Conservation (phyloP, 1,284 basidiomycete species). For the Ganoderma boninense region DNA sequence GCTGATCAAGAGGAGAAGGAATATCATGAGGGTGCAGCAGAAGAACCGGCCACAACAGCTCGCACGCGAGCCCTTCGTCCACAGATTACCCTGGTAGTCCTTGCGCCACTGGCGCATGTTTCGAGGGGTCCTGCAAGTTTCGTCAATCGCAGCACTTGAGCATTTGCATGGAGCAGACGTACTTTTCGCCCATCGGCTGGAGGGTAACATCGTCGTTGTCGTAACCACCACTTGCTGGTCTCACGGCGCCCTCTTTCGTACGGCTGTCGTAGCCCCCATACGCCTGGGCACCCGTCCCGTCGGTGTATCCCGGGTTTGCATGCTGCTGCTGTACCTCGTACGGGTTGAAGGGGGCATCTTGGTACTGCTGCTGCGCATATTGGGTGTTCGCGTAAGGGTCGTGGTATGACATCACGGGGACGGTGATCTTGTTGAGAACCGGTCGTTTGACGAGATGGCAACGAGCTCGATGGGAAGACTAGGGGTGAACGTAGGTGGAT, state of each 20-base stretch:
- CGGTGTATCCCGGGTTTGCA: constrained; percentile 52
- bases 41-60: constrained; percentile 71
- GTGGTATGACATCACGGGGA: constrained; percentile 50
- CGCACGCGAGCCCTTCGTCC: constrained; percentile 66
- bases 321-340: constrained; percentile 57
- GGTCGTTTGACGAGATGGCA: background rate
- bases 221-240: constrained; percentile 28
- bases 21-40: constrained; percentile 75
- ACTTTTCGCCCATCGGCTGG: constrained; percentile 28
- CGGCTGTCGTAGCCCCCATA: constrained; percentile 42
- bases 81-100: constrained; percentile 65
- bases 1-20: constrained; percentile 70
- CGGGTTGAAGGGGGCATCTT: constrained; percentile 54
- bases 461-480: background rate
- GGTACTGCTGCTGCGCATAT: constrained; percentile 48
- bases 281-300: constrained; percentile 31
- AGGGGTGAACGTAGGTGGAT: background rate
- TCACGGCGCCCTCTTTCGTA: constrained; percentile 35
- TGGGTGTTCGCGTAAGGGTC: constrained; percentile 55
- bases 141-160: background rate
- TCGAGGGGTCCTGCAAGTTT: constrained; percentile 33
- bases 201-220: constrained; percentile 38
- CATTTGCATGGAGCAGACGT: background rate
- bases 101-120: constrained; percentile 55
- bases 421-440: background rate